phyloP scores from a whole-genome alignment of 345 rosid species.

The Moricandia moricandioides region DNA sequence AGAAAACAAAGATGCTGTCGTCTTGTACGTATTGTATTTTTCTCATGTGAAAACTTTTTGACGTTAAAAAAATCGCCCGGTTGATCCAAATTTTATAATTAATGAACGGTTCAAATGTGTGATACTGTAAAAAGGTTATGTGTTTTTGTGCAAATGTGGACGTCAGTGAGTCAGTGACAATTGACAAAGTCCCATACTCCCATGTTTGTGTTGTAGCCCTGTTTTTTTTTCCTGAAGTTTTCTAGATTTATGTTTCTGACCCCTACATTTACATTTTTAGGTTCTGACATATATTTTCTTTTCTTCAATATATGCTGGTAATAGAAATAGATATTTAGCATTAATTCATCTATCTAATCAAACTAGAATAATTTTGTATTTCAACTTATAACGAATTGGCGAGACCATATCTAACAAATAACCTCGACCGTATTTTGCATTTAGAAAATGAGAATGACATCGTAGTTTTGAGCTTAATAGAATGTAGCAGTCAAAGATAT shows the following conservation, averaged over 20 bases:
- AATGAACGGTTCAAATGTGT: conserved; percentile 2
- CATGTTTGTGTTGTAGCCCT: conserved; percentile 20
- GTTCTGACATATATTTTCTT: neutral
- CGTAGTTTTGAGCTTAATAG: neutral
- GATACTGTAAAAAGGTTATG: conserved; percentile 5
- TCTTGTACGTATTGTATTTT: conserved; percentile 15
- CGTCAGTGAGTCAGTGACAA: conserved; percentile 27
- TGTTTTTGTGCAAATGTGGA: conserved; percentile 2
- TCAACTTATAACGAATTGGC: neutral
- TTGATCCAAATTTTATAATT: conserved; percentile 24
- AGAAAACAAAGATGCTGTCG: conserved; percentile 17
- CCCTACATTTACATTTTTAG: conserved; percentile 23
- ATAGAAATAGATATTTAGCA: neutral
- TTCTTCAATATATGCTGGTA: neutral
- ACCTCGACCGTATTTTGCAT: neutral
- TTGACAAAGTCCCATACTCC: conserved; percentile 29
- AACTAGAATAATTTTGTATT: neutral
- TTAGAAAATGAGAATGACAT: neutral
- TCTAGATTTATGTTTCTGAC: conserved; percentile 25
- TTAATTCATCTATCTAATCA: conserved; percentile 1
- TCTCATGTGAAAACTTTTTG: conserved; percentile 9
- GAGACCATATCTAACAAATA: neutral
- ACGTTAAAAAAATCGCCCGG: conserved; percentile 4
- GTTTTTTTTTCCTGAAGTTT: conserved; percentile 14
- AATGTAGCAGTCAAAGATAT: neutral